Percentiles rank a stretch among this genome's conserved stretches.
These are phyloP conservation scores for Colletotrichum acutatum DNA, from an alignment of 2,329 filamentous ascomycete species.

Conservation along the genomic window DNA sequence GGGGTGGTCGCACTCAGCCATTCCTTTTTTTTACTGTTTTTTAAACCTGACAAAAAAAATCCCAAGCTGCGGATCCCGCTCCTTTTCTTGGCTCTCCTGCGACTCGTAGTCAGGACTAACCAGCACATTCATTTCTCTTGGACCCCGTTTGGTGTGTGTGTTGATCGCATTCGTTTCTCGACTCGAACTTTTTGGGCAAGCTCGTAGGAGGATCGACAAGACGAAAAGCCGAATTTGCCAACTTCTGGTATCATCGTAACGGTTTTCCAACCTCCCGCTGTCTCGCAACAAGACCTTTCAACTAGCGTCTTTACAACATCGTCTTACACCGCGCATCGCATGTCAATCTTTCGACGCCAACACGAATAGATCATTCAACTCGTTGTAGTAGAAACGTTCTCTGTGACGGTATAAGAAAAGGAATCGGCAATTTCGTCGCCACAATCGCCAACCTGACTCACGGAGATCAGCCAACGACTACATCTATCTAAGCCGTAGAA, in stretches of 20 bases:
- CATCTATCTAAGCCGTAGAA: not conserved
- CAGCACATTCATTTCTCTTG: slow-evolving; percentile 29
- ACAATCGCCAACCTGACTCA: not conserved
- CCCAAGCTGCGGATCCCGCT: slow-evolving; percentile 20
- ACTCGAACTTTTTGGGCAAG: slow-evolving; percentile 5
- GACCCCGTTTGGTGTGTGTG: slow-evolving; percentile 31
- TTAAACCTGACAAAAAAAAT: not conserved
- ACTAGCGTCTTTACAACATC: slow-evolving; percentile 15
- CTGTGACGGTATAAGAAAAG: not conserved
- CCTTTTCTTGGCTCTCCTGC: slow-evolving; percentile 30
- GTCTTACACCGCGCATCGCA: slow-evolving; percentile 25
- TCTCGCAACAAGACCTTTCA: not conserved
- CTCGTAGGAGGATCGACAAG: slow-evolving; percentile 10
- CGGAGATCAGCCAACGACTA: not conserved
- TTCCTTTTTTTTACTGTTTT: slow-evolving; percentile 22
- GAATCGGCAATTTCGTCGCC: not conserved
- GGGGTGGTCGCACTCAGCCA: slow-evolving; percentile 28
- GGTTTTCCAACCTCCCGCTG: not conserved
- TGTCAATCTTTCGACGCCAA: not conserved
- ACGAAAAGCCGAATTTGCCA: not conserved
- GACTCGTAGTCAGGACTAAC: slow-evolving; percentile 1
- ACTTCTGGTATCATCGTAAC: not conserved
- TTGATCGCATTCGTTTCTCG: slow-evolving; percentile 37
- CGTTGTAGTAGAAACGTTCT: not conserved
- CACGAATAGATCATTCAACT: not conserved